phyloP scores from a whole-genome alignment of 192 early-diverging fungal genomes.

The Coemansia sp. region DNA sequence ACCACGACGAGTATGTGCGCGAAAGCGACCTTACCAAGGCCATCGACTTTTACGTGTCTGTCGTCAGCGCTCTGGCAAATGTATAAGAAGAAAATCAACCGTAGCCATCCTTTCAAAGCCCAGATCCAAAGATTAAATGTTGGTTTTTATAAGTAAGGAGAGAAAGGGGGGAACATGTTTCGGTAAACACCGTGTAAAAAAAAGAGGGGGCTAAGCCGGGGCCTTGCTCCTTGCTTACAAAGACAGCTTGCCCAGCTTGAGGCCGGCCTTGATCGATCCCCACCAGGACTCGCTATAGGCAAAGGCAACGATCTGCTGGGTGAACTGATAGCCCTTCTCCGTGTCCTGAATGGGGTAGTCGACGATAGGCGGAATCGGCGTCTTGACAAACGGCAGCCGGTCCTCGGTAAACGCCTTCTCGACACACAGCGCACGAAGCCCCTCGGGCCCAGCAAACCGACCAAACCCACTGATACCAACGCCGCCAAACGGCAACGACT shows the following conservation, averaged over 20 bases:
- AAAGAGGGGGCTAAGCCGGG: too few species aligned
- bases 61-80: constrained; percentile 60
- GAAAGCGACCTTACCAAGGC: constrained; percentile 71
- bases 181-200: too few species aligned
- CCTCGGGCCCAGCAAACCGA: constrained; percentile 71
- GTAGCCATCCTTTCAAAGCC: too few species aligned
- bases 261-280: constrained; percentile 53
- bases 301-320: constrained; percentile 56
- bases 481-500: constrained; percentile 79
- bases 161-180: too few species aligned
- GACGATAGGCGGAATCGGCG: constrained; percentile 69
- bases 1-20: constrained; percentile 82
- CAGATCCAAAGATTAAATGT: too few species aligned
- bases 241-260: constrained; percentile 55
- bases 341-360: constrained; percentile 68
- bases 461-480: constrained; percentile 77
- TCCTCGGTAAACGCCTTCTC: constrained; percentile 71
- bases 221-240: constrained; percentile 16
- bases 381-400: constrained; percentile 67
- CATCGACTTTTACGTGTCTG: constrained; percentile 66
- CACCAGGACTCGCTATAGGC: constrained; percentile 53
- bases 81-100: constrained; percentile 1
- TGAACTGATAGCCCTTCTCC: constrained; percentile 56
- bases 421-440: constrained; percentile 66
- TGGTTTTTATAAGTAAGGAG: too few species aligned